These are phyloP conservation scores for Geranomyces michiganensis DNA, from an alignment of 192 early-diverging fungal genomes.

Conservation along the genomic window DNA sequence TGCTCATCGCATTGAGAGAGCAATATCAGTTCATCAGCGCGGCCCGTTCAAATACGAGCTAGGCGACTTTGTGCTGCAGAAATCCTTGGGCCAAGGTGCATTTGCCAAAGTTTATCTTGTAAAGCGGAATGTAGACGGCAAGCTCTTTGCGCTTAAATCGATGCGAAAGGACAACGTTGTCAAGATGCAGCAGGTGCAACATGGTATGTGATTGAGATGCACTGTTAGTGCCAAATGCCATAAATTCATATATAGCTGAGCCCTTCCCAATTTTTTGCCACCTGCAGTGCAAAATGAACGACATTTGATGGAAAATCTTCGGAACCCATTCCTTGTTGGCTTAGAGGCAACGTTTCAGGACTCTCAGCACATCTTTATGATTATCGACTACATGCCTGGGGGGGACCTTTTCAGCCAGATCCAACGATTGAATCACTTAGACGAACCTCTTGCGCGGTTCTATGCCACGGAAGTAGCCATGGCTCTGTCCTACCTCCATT, in stretches of 20 bases:
- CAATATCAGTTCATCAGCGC: slow-evolving; percentile 35
- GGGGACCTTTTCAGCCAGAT: slow-evolving; percentile 48
- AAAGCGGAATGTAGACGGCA: slow-evolving; percentile 66
- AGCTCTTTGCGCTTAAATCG: slow-evolving; percentile 90
- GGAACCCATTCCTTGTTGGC: slow-evolving; percentile 47
- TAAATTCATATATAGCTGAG: too few species aligned
- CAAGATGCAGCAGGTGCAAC: slow-evolving; percentile 73
- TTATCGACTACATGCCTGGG: slow-evolving; percentile 48
- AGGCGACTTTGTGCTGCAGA: slow-evolving; percentile 74
- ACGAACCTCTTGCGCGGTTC: slow-evolving; percentile 23
- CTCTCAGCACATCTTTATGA: slow-evolving; percentile 48
- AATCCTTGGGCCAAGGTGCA: slow-evolving; percentile 85
- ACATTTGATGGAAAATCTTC: slow-evolving; percentile 64
- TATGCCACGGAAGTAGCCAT: slow-evolving; percentile 38
- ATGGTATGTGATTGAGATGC: too few species aligned
- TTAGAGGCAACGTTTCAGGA: slow-evolving; percentile 50
- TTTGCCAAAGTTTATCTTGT: slow-evolving; percentile 91
- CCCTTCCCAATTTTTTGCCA: too few species aligned
- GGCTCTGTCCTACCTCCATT: slow-evolving; percentile 47
- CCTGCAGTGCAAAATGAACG: slow-evolving; percentile 77
- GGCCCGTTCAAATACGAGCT: slow-evolving; percentile 48
- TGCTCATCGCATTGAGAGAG: slow-evolving; percentile 26
- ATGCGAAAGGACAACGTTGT: slow-evolving; percentile 86
- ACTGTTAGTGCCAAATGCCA: too few species aligned
- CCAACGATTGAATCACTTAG: slow-evolving; percentile 34